These are phyloP conservation scores for Citrus australasica DNA, from an alignment of 345 rosid species.

Conservation along the genomic window DNA sequence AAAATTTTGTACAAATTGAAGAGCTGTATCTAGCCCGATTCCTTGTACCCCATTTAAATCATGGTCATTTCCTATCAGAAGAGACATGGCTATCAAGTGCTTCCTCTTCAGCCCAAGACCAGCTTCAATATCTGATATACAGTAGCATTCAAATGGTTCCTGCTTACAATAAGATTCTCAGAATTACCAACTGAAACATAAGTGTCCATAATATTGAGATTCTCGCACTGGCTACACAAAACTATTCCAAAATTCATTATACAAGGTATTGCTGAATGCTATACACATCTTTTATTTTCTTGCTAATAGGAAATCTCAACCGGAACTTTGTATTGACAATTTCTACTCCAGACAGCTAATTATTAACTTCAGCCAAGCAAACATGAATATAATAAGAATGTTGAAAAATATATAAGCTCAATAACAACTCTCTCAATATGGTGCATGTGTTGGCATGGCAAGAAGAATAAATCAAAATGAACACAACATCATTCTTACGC, in stretches of 20 bases:
- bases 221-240: no score
- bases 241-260: no score
- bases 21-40: constrained; percentile 73
- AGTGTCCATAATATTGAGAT: background rate
- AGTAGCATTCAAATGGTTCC: constrained; percentile 95
- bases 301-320: background rate
- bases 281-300: background rate
- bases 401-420: background rate
- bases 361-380: background rate
- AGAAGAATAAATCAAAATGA: background rate
- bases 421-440: background rate
- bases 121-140: constrained; percentile 73
- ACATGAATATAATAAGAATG: background rate
- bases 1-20: constrained; percentile 55
- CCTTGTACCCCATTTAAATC: constrained; percentile 77
- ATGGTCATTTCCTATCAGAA: constrained; percentile 86
- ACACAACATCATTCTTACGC: background rate
- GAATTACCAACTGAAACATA: background rate
- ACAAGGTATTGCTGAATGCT: background rate
- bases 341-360: background rate
- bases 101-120: constrained; percentile 80
- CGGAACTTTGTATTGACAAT: background rate
- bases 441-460: background rate
- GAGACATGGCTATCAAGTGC: constrained; percentile 81
- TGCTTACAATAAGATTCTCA: constrained; percentile 33